Evolutionary conservation across 129 eudicot genomes (phyloP).

Genomic region (Calendula officinalis): DNA sequence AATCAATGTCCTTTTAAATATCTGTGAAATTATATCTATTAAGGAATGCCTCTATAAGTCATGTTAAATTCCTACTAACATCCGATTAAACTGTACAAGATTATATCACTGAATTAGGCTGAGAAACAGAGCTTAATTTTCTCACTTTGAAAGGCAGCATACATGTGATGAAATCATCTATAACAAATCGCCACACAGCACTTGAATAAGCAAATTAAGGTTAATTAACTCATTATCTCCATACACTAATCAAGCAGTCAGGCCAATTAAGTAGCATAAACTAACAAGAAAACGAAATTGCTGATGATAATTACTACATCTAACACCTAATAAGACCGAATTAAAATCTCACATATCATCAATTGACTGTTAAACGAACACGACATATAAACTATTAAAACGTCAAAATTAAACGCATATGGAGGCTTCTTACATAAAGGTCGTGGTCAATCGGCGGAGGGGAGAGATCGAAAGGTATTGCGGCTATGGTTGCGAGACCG

Average conservation of each 20-base stretch:
- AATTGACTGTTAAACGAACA: constrained; percentile 8
- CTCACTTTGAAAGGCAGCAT: too few relatives aligned
- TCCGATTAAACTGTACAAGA: too few relatives aligned
- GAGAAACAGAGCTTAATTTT: too few relatives aligned
- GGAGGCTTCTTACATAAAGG: constrained; percentile 43
- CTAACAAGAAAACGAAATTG: neutral
- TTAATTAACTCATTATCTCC: too few relatives aligned
- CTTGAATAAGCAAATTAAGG: too few relatives aligned
- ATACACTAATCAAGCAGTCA: neutral
- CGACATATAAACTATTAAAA: neutral
- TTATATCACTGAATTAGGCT: too few relatives aligned
- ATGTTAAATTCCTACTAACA: too few relatives aligned
- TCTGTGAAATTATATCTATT: neutral
- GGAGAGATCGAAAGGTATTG: constrained; percentile 68
- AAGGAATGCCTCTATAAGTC: too few relatives aligned
- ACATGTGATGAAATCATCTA: too few relatives aligned
- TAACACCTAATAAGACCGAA: neutral
- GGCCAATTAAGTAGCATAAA: neutral
- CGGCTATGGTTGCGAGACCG: constrained; percentile 13
- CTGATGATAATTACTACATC: neutral
- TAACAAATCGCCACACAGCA: too few relatives aligned
- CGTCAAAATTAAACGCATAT: neutral
- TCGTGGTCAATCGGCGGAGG: constrained; percentile 89
- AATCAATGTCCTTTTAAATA: neutral
- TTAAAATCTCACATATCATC: constrained; percentile 1